Evolutionary conservation across 2,329 filamentous ascomycete species (phyloP).

Genomic region (Hymenoscyphus salicellus): DNA sequence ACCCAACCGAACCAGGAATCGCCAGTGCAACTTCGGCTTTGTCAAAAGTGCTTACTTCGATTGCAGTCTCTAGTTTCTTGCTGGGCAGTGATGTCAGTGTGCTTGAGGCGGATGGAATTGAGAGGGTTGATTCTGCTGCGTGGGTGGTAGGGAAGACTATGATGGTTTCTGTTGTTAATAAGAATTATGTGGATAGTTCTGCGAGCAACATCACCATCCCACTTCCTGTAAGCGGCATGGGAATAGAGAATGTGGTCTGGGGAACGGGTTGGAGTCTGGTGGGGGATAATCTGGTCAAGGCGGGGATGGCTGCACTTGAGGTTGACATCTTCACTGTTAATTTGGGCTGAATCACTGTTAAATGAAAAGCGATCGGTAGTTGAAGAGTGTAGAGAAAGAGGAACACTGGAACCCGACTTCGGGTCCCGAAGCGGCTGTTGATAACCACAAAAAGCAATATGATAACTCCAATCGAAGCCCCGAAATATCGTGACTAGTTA

Average conservation of each 20-base stretch:
- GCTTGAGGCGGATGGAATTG: slow-evolving; percentile 28
- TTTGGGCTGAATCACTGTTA: neutral
- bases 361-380: neutral
- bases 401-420: neutral
- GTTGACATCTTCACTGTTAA: slow-evolving; percentile 36
- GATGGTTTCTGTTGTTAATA: slow-evolving; percentile 39
- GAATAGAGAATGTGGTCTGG: slow-evolving; percentile 11
- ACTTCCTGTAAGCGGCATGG: neutral
- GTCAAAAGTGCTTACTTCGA: slow-evolving; percentile 37
- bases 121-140: slow-evolving; percentile 37
- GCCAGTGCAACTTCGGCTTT: slow-evolving; percentile 37
- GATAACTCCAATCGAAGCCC: neutral
- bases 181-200: slow-evolving; percentile 28
- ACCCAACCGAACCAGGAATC: slow-evolving; percentile 40
- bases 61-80: slow-evolving; percentile 36
- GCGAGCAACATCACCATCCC: slow-evolving; percentile 7
- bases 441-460: neutral
- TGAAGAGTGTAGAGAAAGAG: neutral
- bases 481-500: neutral
- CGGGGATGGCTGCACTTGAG: slow-evolving; percentile 11
- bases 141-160: slow-evolving; percentile 37
- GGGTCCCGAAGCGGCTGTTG: neutral
- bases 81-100: slow-evolving; percentile 24
- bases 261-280: slow-evolving; percentile 11
- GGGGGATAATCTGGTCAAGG: slow-evolving; percentile 8